These are phyloP conservation scores for Coemansia sp. DNA, from an alignment of 192 early-diverging fungal species.

Conservation along the genomic window DNA sequence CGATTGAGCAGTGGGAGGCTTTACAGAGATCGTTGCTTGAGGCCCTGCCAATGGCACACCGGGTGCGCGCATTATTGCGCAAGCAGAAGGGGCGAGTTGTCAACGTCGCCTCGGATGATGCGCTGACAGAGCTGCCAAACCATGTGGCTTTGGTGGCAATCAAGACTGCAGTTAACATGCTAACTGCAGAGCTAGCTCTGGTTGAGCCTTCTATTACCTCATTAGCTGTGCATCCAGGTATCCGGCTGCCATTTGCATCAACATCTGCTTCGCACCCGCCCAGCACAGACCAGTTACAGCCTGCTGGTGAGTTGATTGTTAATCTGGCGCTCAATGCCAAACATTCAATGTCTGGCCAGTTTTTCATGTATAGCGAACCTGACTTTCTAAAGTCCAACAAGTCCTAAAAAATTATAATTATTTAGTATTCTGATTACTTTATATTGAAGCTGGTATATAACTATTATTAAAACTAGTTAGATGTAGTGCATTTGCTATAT, in stretches of 20 bases:
- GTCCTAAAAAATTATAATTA: background rate
- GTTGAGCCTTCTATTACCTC: constrained; percentile 27
- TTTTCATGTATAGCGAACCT: constrained; percentile 37
- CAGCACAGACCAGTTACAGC: constrained; percentile 7
- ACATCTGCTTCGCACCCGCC: background rate
- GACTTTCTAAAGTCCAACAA: constrained; percentile 10
- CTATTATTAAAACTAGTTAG: too few species aligned
- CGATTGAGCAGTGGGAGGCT: constrained; percentile 27
- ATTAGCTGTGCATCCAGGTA: constrained; percentile 31
- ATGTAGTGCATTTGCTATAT: too few species aligned
- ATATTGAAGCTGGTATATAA: too few species aligned
- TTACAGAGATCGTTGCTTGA: constrained; percentile 23
- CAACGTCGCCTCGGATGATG: constrained; percentile 32
- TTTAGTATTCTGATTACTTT: background rate
- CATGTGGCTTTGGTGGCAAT: constrained; percentile 29
- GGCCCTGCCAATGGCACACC: constrained; percentile 21
- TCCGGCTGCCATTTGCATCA: constrained; percentile 5
- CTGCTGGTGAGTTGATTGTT: constrained; percentile 36
- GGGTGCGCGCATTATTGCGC: constrained; percentile 15
- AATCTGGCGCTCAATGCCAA: constrained; percentile 31
- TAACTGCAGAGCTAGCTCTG: constrained; percentile 35
- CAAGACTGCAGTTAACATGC: constrained; percentile 42
- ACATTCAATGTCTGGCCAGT: constrained; percentile 28
- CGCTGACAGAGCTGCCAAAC: constrained; percentile 10
- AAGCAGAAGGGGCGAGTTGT: constrained; percentile 12